Evolutionary conservation across 78 protist genomes (phyloP).

Genomic region (Dictyostelium purpureum): DNA sequence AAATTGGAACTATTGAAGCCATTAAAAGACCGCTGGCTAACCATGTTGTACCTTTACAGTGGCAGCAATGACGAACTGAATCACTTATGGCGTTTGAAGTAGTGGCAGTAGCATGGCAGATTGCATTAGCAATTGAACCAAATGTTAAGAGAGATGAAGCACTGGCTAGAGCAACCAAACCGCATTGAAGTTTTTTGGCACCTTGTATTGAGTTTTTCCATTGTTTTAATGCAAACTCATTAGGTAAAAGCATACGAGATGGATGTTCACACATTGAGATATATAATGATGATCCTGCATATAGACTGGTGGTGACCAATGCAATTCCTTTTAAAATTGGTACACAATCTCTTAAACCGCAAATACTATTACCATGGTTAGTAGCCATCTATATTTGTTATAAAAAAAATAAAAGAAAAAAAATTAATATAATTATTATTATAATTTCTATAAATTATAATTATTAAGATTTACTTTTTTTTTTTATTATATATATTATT

Average conservation of each 20-base stretch:
- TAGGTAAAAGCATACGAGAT: background rate
- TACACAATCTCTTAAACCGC: background rate
- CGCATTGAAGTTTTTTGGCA: background rate
- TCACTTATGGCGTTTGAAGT: background rate
- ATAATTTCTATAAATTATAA: too few species aligned
- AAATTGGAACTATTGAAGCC: background rate
- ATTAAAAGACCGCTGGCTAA: background rate
- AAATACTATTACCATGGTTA: background rate
- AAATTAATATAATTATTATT: too few species aligned
- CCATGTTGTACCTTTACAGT: background rate
- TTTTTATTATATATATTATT: too few species aligned
- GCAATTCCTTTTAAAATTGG: conserved; percentile 21
- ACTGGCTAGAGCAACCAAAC: background rate
- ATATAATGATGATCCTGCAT: background rate
- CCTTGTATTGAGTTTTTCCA: background rate
- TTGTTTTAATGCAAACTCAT: background rate
- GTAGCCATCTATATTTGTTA: too few species aligned
- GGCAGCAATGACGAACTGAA: conserved; percentile 6
- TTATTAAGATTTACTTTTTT: too few species aligned
- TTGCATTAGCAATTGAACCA: background rate
- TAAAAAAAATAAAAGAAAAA: too few species aligned
- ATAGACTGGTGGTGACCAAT: background rate
- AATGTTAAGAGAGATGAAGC: background rate
- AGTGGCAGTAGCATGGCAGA: too few species aligned
- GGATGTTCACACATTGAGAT: background rate